Percentiles rank a stretch among this genome's conserved stretches.
Evolutionary conservation across 2,329 filamentous ascomycete species (phyloP).

Genomic region (Drechslerella coelobrocha): DNA sequence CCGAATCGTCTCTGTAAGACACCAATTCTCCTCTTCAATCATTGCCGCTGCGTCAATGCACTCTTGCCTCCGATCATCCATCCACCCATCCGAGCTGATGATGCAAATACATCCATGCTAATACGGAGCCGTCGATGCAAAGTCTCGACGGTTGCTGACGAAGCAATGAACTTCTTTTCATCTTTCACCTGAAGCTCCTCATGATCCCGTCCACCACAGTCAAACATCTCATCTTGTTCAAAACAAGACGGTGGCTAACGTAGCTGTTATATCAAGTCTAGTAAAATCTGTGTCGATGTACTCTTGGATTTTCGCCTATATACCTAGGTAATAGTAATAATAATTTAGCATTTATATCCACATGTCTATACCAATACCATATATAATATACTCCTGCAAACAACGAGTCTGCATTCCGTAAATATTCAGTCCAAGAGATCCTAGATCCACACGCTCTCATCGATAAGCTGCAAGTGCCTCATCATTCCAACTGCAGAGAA

Average conservation of each 20-base stretch:
- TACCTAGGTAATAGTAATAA: not conserved
- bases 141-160: conserved; percentile 45
- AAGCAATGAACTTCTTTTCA: conserved; percentile 50
- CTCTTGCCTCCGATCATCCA: not conserved
- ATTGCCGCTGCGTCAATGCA: no score
- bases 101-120: not conserved
- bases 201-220: not conserved
- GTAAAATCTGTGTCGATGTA: no score
- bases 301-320: not conserved
- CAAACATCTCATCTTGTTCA: not conserved
- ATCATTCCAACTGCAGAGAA: conserved; percentile 38
- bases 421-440: not conserved
- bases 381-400: not conserved
- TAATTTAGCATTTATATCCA: no score
- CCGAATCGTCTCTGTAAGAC: no score
- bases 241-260: not conserved
- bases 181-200: conserved; percentile 50
- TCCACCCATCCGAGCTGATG: not conserved
- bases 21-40: no score
- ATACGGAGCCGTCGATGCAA: conserved; percentile 43
- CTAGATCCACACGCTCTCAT: not conserved
- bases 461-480: conserved; percentile 31
- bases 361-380: no score
- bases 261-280: not conserved
- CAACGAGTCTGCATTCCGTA: not conserved